Base-by-base conservation (phyloP, 371 early-diverging fungal genomes). In the Mucor sp. region DNA sequence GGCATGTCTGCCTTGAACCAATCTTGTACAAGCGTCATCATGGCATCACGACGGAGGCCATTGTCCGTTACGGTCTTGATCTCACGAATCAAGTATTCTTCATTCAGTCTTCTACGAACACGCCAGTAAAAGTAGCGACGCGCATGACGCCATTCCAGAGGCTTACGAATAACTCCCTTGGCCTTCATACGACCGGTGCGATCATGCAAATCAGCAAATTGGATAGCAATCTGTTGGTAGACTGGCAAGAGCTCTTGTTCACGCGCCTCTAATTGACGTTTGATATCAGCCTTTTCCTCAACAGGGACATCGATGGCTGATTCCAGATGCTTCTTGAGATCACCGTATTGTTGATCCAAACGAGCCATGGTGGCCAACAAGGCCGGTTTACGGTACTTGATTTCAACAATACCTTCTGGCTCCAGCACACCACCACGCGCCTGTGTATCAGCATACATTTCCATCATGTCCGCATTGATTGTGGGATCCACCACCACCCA, bases 401-500 rank as follows among this genome's bases (percentile, higher is more conserved):
- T 97, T 74, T 95, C 96, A 19, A 98, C 95, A 65, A 99, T 92
- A 71, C 99, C 99, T 66, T 98, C 95, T 41, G 99, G 98, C 82
- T 99, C 99, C 9, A 99, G 81, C 4, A 99, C 97, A 76, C 99
- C 97, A 65, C 97, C 99, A 58, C 96, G 90, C 5, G 97, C 88
- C 43, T 92, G 85, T 47, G 80, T 83, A 76, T 98, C 97, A 17
- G 97, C 98, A 72, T 98, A 97, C 96, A 99, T 98, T 78, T 95
- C 97, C 96, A 99, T 99, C 90, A 94, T 93, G 60, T 95, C 91
- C 37, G 90, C 77, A 83, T 99, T 98, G 81, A 99, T 99, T 17
- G 94, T 93, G n/a, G 98, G 95, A 74, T 99, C 99, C 5, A 99
- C 85, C 1, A 99, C 98, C 21, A 99, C 99, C 99, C 99, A 99